phyloP scores from a whole-genome alignment of 139 green algal species.

The Chlamydomonas schloesseri region DNA sequence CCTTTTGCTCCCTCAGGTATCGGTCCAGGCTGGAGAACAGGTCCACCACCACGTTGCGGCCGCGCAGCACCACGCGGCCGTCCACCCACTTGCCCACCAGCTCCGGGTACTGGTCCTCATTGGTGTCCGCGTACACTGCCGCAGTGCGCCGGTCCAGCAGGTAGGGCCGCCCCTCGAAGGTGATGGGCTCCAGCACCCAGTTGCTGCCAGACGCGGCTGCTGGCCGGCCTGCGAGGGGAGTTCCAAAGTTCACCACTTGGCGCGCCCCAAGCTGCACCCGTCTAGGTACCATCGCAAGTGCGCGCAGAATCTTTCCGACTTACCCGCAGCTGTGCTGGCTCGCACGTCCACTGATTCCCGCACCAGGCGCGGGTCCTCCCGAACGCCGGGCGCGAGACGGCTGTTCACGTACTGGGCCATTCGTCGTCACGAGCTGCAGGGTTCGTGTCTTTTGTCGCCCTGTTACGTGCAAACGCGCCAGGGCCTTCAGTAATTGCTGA shows the following conservation, averaged over 20 bases:
- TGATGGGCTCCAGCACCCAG: constrained; percentile 26
- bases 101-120: constrained; percentile 25
- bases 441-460: no score
- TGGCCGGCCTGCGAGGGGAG: no score
- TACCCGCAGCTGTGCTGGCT: neutral
- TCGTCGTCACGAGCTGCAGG: neutral
- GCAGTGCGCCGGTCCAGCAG: constrained; percentile 35
- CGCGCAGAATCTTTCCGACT: no score
- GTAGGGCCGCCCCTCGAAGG: constrained; percentile 10
- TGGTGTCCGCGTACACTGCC: constrained; percentile 32
- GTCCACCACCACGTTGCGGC: constrained; percentile 28
- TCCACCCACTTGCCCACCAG: constrained; percentile 39
- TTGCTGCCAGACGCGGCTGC: no score
- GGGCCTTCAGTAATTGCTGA: no score
- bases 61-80: constrained; percentile 18
- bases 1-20: constrained; percentile 43
- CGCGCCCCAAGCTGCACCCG: no score
- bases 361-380: constrained; percentile 19
- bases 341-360: neutral
- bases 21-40: constrained; percentile 42
- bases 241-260: no score
- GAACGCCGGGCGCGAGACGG: neutral
- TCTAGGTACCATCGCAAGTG: no score
- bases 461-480: no score
- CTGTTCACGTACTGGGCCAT: neutral